Conservation (phyloP, 305 asterid species). For the Plantago coronopus region DNA sequence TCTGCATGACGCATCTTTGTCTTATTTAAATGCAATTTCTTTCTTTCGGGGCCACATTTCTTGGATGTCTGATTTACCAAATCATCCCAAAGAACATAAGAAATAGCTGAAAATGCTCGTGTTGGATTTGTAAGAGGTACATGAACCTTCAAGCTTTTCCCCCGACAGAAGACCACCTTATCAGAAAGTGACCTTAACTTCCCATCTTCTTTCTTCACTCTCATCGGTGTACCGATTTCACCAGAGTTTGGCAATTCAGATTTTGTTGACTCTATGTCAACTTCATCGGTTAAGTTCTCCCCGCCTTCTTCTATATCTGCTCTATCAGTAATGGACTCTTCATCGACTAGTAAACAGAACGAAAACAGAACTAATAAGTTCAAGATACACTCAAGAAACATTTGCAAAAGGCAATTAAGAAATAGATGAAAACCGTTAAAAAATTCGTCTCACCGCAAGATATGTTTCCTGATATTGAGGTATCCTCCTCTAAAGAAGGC, state of each 20-base stretch:
- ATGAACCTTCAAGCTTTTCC: conserved; percentile 63
- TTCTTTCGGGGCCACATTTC: conserved; percentile 52
- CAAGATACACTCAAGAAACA: too few species aligned
- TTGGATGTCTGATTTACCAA: conserved; percentile 60
- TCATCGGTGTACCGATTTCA: conserved; percentile 39
- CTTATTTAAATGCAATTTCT: conserved; percentile 54
- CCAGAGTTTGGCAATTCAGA: conserved; percentile 37
- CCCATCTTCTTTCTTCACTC: conserved; percentile 37
- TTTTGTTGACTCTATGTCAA: conserved; percentile 25
- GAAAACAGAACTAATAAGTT: too few species aligned
- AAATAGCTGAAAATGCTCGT: conserved; percentile 63
- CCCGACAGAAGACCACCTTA: conserved; percentile 42
- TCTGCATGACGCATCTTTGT: conserved; percentile 73
- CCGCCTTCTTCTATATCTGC: conserved; percentile 46
- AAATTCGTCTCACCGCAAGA: conserved; percentile 47
- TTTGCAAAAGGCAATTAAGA: too few species aligned
- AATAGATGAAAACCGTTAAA: too few species aligned
- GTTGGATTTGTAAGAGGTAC: conserved; percentile 81
- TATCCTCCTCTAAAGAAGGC: conserved; percentile 41
- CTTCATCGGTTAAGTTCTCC: conserved; percentile 35
- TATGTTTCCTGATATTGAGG: conserved; percentile 70
- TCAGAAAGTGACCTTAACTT: conserved; percentile 43
- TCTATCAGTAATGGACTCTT: conserved; percentile 43
- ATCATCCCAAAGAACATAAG: conserved; percentile 82
- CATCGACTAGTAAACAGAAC: conserved; percentile 39